These are phyloP conservation scores for Leucocoprinus birnbaumii DNA, from an alignment of 768 basidiomycete species.

Conservation along the genomic window DNA sequence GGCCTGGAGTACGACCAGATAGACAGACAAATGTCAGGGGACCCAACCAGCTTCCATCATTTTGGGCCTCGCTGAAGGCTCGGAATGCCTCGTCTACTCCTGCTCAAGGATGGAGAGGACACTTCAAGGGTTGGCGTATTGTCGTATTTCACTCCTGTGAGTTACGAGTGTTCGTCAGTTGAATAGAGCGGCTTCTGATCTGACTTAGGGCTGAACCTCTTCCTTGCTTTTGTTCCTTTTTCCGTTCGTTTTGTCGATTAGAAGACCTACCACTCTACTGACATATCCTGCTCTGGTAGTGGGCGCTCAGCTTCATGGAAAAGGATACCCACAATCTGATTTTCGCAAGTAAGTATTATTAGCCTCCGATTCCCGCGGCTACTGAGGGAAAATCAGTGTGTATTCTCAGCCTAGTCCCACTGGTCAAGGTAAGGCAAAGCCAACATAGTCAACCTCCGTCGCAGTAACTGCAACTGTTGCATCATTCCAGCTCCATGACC, in stretches of 20 bases:
- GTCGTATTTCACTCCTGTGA: conserved; percentile 24
- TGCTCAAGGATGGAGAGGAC: background rate
- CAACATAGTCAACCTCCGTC: background rate
- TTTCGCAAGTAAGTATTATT: conserved; percentile 52
- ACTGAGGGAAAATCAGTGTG: conserved; percentile 45
- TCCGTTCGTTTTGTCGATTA: conserved; percentile 42
- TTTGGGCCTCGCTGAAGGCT: background rate
- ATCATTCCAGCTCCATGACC: conserved; percentile 61
- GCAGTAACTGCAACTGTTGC: background rate
- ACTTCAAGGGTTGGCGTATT: conserved; percentile 22
- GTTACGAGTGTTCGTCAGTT: background rate
- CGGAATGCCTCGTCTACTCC: background rate
- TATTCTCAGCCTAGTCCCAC: conserved; percentile 69
- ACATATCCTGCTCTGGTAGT: conserved; percentile 33
- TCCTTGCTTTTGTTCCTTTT: conserved; percentile 63
- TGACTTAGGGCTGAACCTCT: conserved; percentile 66
- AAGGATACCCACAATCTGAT: conserved; percentile 49
- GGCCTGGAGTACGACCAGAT: background rate
- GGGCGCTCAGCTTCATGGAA: conserved; percentile 48
- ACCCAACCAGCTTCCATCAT: background rate
- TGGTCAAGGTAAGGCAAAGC: conserved; percentile 54
- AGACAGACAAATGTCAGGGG: background rate
- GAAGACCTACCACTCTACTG: background rate
- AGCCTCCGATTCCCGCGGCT: background rate
- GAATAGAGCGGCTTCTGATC: background rate